These are phyloP conservation scores for Aspergillus aculeatinus DNA, from an alignment of 2,329 filamentous ascomycete species.

Conservation along the genomic window DNA sequence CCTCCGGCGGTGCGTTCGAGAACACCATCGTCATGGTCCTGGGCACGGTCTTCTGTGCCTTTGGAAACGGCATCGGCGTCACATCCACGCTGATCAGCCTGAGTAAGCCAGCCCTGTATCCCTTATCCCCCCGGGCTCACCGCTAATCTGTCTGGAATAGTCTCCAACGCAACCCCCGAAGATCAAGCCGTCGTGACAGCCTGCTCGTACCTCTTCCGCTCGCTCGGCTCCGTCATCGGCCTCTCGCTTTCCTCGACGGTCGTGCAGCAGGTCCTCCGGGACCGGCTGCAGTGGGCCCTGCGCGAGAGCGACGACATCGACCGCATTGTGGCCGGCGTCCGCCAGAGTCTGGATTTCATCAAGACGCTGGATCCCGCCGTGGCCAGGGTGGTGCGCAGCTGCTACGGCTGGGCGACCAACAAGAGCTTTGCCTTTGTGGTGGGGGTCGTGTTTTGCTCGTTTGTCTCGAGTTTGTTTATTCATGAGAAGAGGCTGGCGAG, in stretches of 20 bases:
- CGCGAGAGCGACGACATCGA: conserved; percentile 59
- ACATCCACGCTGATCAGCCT: conserved; percentile 71
- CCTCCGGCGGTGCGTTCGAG: conserved; percentile 53
- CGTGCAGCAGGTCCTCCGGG: conserved; percentile 66
- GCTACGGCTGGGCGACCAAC: conserved; percentile 62
- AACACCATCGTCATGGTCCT: conserved; percentile 55
- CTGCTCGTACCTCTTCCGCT: conserved; percentile 78
- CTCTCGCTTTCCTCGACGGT: conserved; percentile 70
- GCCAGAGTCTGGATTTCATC: conserved; percentile 70
- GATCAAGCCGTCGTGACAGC: conserved; percentile 76
- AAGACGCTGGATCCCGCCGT: conserved; percentile 61
- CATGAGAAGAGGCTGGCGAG: conserved; percentile 55
- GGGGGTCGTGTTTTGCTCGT: conserved; percentile 51
- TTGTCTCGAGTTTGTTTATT: conserved; percentile 52
- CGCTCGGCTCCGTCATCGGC: conserved; percentile 64
- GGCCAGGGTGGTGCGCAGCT: conserved; percentile 60
- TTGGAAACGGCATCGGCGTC: conserved; percentile 61
- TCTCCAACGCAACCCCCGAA: conserved; percentile 65
- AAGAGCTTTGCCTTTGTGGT: conserved; percentile 54
- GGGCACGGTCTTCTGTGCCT: conserved; percentile 56
- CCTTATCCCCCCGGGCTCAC: background rate
- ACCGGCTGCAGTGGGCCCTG: conserved; percentile 55
- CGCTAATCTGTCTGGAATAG: conserved; percentile 31
- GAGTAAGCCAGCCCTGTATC: conserved; percentile 39
- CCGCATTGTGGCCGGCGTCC: conserved; percentile 66